Conservation (phyloP, 352 stramenopile species). For the Phytophthora vignae region DNA sequence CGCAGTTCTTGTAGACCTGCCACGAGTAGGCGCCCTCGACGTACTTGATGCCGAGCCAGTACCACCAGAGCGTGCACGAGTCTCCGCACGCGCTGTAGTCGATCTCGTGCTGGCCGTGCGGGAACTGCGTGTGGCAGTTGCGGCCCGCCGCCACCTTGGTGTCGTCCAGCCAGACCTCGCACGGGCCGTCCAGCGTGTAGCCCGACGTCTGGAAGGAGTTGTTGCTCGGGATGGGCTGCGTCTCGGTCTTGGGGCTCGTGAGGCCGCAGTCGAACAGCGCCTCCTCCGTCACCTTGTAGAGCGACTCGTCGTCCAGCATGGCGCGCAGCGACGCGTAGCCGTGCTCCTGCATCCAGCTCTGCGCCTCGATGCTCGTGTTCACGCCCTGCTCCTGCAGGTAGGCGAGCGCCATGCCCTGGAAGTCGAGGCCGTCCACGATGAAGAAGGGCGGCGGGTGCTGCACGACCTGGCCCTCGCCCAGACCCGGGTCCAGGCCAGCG, state of each 20-base stretch:
- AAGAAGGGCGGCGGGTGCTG: conserved; percentile 58
- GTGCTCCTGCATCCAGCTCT: conserved; percentile 48
- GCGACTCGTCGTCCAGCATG: conserved; percentile 62
- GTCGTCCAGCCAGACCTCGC: conserved; percentile 67
- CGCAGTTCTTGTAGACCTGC: conserved; percentile 75
- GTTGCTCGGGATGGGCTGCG: conserved; percentile 56
- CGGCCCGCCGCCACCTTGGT: conserved; percentile 44
- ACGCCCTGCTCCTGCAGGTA: conserved; percentile 63
- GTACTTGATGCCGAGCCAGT: conserved; percentile 67
- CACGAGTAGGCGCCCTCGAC: conserved; percentile 60
- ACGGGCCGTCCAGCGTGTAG: conserved; percentile 68
- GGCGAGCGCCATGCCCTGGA: conserved; percentile 52
- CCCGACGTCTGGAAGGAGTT: conserved; percentile 52
- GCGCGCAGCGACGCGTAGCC: conserved; percentile 54
- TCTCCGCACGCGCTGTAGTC: conserved; percentile 62
- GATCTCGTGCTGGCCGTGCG: conserved; percentile 43
- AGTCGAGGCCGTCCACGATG: conserved; percentile 58
- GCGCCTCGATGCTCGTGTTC: conserved; percentile 54
- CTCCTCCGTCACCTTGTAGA: conserved; percentile 60
- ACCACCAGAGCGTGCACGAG: conserved; percentile 56
- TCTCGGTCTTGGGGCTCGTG: conserved; percentile 52
- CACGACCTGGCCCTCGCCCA: conserved; percentile 58
- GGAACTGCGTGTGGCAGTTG: conserved; percentile 58
- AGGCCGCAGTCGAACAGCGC: conserved; percentile 64
- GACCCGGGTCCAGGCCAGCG: conserved; percentile 17